These are phyloP conservation scores for Pycnococcus provasolii DNA, from an alignment of 139 green algal genomes.

Conservation along the genomic window DNA sequence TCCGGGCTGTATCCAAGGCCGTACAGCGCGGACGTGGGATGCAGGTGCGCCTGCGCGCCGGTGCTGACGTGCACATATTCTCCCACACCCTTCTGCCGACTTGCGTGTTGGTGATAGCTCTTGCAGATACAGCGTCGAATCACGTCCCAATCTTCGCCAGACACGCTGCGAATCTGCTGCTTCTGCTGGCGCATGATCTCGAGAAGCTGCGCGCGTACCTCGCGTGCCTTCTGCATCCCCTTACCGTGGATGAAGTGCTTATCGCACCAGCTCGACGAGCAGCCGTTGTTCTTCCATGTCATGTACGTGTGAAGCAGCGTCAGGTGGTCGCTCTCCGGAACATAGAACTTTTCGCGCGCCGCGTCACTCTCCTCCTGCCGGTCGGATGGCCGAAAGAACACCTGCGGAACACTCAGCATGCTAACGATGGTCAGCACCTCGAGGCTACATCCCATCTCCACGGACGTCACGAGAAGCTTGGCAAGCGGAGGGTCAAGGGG, in stretches of 20 bases:
- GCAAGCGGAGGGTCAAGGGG: constrained; percentile 90
- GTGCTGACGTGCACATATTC: constrained; percentile 71
- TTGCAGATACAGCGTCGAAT: constrained; percentile 92
- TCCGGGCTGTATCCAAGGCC: constrained; percentile 84
- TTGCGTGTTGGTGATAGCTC: constrained; percentile 93
- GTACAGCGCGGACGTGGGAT: constrained; percentile 81
- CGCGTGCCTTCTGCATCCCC: constrained; percentile 75
- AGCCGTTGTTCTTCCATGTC: constrained; percentile 93
- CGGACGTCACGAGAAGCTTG: constrained; percentile 90
- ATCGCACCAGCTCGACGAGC: constrained; percentile 77
- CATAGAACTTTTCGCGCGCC: constrained; percentile 97
- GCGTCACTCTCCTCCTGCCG: constrained; percentile 86
- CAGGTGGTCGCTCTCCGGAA: constrained; percentile 96
- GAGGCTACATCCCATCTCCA: constrained; percentile 91
- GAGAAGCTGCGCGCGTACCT: constrained; percentile 60
- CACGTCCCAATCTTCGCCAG: constrained; percentile 73
- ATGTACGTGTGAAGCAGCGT: constrained; percentile 95
- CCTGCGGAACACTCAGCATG: constrained; percentile 91
- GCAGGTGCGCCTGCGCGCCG: constrained; percentile 76
- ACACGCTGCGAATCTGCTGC: constrained; percentile 80
- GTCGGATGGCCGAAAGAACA: constrained; percentile 50
- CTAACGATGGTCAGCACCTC: constrained; percentile 96
- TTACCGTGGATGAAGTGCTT: constrained; percentile 92
- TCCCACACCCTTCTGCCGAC: constrained; percentile 67
- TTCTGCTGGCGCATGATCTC: constrained; percentile 99